Evolutionary conservation across 768 basidiomycete genomes (phyloP).

Genomic region (Boletus subcaerulescens): DNA sequence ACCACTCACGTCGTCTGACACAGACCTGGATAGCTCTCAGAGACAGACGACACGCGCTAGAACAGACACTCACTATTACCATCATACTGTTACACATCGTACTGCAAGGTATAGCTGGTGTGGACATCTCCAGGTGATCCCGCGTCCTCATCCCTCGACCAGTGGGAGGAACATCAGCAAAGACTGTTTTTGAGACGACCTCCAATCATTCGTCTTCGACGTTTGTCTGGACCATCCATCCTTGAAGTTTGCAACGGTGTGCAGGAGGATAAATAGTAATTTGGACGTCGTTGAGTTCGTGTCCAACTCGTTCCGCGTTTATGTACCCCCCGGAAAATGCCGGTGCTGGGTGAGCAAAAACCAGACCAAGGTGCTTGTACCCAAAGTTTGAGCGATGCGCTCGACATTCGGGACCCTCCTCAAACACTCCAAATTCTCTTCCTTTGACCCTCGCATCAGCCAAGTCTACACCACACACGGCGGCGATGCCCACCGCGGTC

Average conservation of each 20-base stretch:
- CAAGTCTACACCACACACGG: slow-evolving; percentile 74
- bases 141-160: slow-evolving; percentile 89
- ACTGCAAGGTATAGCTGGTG: slow-evolving; percentile 29
- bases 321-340: slow-evolving; percentile 32
- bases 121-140: slow-evolving; percentile 88
- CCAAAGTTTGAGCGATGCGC: slow-evolving; percentile 25
- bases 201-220: slow-evolving; percentile 59
- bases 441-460: slow-evolving; percentile 70
- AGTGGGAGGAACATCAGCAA: slow-evolving; percentile 84
- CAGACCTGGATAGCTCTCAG: slow-evolving; percentile 1
- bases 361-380: neutral
- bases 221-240: slow-evolving; percentile 87
- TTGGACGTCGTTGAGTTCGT: slow-evolving; percentile 62
- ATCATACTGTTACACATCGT: slow-evolving; percentile 3
- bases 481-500: slow-evolving; percentile 69
- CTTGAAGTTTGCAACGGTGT: slow-evolving; percentile 37
- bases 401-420: slow-evolving; percentile 77
- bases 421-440: slow-evolving; percentile 77
- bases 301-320: slow-evolving; percentile 16
- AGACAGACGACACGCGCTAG: neutral
- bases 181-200: slow-evolving; percentile 84
- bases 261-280: slow-evolving; percentile 72
- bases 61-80: slow-evolving; percentile 9
- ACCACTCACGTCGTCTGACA: slow-evolving; percentile 24
- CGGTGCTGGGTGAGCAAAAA: slow-evolving; percentile 4